Evolutionary conservation across 1,139 yeast genomes (phyloP).

Genomic region (Saccharomycopsis hybrid): DNA sequence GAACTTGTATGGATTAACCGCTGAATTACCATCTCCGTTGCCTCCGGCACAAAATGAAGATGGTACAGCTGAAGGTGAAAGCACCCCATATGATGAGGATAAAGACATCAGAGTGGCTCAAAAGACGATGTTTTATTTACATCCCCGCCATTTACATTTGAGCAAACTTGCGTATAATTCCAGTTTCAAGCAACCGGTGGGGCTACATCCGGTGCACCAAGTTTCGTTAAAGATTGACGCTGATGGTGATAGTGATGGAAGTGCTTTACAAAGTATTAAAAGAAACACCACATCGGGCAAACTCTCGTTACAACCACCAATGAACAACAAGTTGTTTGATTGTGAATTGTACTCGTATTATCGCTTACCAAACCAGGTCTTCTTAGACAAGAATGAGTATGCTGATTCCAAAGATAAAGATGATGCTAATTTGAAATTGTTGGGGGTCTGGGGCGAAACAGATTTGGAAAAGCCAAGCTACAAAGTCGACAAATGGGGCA

Average conservation of each 20-base stretch:
- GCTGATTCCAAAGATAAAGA: slow-evolving; percentile 26
- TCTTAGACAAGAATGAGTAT: slow-evolving; percentile 36
- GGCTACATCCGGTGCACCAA: slow-evolving; percentile 19
- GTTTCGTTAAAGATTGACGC: slow-evolving; percentile 9
- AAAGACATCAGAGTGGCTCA: slow-evolving; percentile 18
- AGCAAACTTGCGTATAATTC: slow-evolving; percentile 11
- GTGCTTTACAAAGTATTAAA: not conserved
- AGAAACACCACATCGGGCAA: slow-evolving; percentile 4
- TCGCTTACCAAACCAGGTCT: slow-evolving; percentile 32
- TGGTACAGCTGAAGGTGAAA: not conserved
- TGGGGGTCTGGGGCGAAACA: slow-evolving; percentile 38
- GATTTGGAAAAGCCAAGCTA: slow-evolving; percentile 30
- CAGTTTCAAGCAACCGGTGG: slow-evolving; percentile 8
- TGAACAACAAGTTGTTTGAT: slow-evolving; percentile 19
- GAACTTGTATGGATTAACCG: slow-evolving; percentile 16
- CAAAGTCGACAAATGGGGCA: slow-evolving; percentile 18
- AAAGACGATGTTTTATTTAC: slow-evolving; percentile 19
- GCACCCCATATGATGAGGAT: slow-evolving; percentile 7
- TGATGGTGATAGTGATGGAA: not conserved
- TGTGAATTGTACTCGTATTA: slow-evolving; percentile 32
- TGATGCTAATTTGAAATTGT: slow-evolving; percentile 20
- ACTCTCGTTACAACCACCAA: slow-evolving; percentile 16
- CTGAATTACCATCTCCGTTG: slow-evolving; percentile 13
- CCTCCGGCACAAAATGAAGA: slow-evolving; percentile 5
- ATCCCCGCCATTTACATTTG: slow-evolving; percentile 18